Evolutionary conservation across 148 eudicot species (phyloP).

Genomic region (Persicaria maculosa): DNA sequence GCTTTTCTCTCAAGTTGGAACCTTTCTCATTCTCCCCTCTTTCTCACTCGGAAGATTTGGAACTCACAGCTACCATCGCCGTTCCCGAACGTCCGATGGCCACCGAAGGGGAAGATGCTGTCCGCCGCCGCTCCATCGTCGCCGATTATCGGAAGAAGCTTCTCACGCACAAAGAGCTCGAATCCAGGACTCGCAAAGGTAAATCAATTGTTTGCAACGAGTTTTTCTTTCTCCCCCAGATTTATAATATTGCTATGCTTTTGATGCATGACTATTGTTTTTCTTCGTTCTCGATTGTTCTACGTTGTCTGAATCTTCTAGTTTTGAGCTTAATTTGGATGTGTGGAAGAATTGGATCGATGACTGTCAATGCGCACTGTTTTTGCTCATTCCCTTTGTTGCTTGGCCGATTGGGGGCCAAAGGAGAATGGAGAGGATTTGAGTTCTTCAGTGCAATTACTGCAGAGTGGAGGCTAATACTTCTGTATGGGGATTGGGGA

Average conservation of each 20-base stretch:
- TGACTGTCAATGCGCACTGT: not conserved
- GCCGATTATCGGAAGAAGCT: slow-evolving; percentile 69
- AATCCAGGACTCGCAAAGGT: slow-evolving; percentile 75
- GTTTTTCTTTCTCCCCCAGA: not conserved
- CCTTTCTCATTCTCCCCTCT: not conserved
- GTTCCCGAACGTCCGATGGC: slow-evolving; percentile 24
- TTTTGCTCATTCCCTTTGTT: not conserved
- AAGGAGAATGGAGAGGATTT: not conserved
- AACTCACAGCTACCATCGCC: slow-evolving; percentile 7
- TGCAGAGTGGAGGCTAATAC: not conserved
- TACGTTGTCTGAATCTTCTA: not conserved
- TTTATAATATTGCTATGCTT: not conserved
- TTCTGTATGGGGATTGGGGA: not conserved
- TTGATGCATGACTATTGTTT: not conserved
- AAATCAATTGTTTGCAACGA: not conserved
- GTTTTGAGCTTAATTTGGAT: not conserved
- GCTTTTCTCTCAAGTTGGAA: not conserved
- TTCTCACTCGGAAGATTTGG: slow-evolving; percentile 1
- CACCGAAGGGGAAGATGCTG: slow-evolving; percentile 55
- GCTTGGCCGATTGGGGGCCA: not conserved
- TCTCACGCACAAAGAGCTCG: slow-evolving; percentile 72
- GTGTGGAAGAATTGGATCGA: not conserved
- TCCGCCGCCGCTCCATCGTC: slow-evolving; percentile 46
- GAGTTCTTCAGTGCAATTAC: not conserved
- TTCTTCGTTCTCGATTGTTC: not conserved